phyloP scores from a whole-genome alignment of 495 filamentous ascomycete genomes.

The Zalerion maritima region DNA sequence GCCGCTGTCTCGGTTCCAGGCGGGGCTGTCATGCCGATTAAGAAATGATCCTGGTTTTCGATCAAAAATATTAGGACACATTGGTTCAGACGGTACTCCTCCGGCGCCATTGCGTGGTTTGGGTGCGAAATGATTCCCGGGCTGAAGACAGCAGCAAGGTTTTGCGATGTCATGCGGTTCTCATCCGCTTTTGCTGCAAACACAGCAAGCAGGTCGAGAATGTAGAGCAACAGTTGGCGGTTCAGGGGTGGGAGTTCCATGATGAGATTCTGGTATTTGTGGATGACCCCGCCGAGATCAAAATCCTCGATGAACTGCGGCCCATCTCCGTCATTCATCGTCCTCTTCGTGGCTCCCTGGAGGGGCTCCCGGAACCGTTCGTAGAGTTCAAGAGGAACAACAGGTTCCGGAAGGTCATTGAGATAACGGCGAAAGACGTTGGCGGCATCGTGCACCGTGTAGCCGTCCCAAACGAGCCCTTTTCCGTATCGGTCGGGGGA shows the following conservation, averaged over 20 bases:
- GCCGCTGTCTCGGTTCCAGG: no score
- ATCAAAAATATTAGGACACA: slow-evolving; percentile 97
- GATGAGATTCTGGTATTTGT: slow-evolving; percentile 75
- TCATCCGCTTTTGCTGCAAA: slow-evolving; percentile 95
- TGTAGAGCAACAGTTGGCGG: slow-evolving; percentile 87
- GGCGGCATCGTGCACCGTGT: slow-evolving; percentile 96
- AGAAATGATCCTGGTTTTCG: slow-evolving; percentile 83
- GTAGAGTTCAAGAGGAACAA: slow-evolving; percentile 91
- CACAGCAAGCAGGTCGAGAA: slow-evolving; percentile 92
- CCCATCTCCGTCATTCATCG: slow-evolving; percentile 43
- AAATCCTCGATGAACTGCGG: slow-evolving; percentile 49
- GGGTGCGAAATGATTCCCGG: slow-evolving; percentile 92
- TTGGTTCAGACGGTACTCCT: slow-evolving; percentile 88
- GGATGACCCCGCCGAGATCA: slow-evolving; percentile 61
- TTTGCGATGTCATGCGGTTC: slow-evolving; percentile 90
- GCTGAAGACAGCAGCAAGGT: slow-evolving; percentile 96
- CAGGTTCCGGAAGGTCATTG: slow-evolving; percentile 88
- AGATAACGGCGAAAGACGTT: slow-evolving; percentile 92
- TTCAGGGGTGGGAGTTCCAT: slow-evolving; percentile 87
- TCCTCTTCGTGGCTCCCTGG: slow-evolving; percentile 58
- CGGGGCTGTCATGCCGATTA: slow-evolving; percentile 95
- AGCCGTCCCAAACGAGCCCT: slow-evolving; percentile 90
- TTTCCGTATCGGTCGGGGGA: slow-evolving; percentile 95
- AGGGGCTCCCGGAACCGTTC: slow-evolving; percentile 79
- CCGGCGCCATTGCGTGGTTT: slow-evolving; percentile 82